Evolutionary conservation across 352 stramenopile species (phyloP).

Genomic region (Pythium apleroticum): DNA sequence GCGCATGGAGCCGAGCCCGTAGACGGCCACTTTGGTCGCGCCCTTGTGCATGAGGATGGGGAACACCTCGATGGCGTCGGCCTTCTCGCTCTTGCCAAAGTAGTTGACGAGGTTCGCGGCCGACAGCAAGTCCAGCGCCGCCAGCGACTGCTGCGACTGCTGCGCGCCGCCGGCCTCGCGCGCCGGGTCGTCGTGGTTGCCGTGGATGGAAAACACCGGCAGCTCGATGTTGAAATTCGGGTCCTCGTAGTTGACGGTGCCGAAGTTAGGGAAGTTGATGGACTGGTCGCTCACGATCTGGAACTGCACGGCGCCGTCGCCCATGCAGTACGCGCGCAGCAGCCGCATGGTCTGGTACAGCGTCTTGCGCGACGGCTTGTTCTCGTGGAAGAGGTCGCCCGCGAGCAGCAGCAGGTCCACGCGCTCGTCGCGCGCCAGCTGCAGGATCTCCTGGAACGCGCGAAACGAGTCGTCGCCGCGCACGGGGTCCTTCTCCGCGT

Average conservation of each 20-base stretch:
- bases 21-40: slow-evolving; percentile 94
- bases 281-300: slow-evolving; percentile 91
- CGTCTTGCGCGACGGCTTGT: slow-evolving; percentile 96
- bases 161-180: slow-evolving; percentile 77
- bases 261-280: slow-evolving; percentile 89
- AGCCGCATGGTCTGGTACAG: slow-evolving; percentile 97
- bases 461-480: slow-evolving; percentile 92
- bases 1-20: slow-evolving; percentile 97
- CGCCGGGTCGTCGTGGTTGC: slow-evolving; percentile 99
- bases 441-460: slow-evolving; percentile 87
- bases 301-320: slow-evolving; percentile 78
- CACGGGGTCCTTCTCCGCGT: slow-evolving; percentile 95
- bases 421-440: slow-evolving; percentile 54
- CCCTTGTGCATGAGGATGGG: slow-evolving; percentile 97
- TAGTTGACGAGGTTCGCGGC: slow-evolving; percentile 98
- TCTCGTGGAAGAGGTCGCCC: slow-evolving; percentile 99
- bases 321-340: slow-evolving; percentile 95
- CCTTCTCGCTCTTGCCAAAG: slow-evolving; percentile 93
- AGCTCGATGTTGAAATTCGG: slow-evolving; percentile 94
- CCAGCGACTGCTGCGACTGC: slow-evolving; percentile 72
- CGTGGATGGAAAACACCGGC: slow-evolving; percentile 98
- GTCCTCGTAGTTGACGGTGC: slow-evolving; percentile 97
- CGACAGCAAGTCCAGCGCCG: slow-evolving; percentile 95
- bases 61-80: slow-evolving; percentile 95
- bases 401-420: slow-evolving; percentile 94